Evolutionary conservation across 345 rosid genomes (phyloP).

Genomic region (Heritiera littoralis): DNA sequence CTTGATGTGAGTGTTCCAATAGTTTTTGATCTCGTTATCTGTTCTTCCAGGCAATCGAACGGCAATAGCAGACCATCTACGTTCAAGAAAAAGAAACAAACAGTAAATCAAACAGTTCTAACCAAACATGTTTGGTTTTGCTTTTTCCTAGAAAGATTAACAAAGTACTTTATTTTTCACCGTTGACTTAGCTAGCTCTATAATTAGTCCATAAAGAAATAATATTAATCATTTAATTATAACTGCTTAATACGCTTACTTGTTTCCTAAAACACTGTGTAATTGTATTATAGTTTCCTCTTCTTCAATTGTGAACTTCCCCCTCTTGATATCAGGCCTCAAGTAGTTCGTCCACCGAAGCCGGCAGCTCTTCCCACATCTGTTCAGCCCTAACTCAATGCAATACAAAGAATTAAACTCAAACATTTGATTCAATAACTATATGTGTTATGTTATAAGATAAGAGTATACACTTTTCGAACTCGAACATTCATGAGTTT

Average conservation of each 20-base stretch:
- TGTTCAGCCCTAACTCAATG: constrained; percentile 37
- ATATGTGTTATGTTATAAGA: background rate
- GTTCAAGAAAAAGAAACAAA: constrained; percentile 2
- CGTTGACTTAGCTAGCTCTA: background rate
- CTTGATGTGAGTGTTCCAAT: constrained; percentile 88
- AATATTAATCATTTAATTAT: background rate
- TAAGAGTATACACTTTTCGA: background rate
- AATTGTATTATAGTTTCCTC: constrained; percentile 75
- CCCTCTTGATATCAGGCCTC: constrained; percentile 86
- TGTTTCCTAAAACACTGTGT: constrained; percentile 78
- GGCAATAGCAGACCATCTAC: constrained; percentile 92
- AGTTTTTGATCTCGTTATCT: constrained; percentile 85
- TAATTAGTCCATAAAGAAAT: background rate
- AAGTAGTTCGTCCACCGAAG: constrained; percentile 90
- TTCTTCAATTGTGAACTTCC: constrained; percentile 71
- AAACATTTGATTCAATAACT: background rate
- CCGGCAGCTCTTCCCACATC: constrained; percentile 91
- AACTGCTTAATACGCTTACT: constrained; percentile 38
- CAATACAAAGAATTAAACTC: background rate
- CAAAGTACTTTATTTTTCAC: background rate
- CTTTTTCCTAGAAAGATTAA: background rate
- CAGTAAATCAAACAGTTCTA: background rate
- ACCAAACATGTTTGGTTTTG: background rate
- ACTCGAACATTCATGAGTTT: background rate
- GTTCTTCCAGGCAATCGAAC: constrained; percentile 82